Conservation (phyloP, 2,329 filamentous ascomycete species). For the Blastomyces parvus region DNA sequence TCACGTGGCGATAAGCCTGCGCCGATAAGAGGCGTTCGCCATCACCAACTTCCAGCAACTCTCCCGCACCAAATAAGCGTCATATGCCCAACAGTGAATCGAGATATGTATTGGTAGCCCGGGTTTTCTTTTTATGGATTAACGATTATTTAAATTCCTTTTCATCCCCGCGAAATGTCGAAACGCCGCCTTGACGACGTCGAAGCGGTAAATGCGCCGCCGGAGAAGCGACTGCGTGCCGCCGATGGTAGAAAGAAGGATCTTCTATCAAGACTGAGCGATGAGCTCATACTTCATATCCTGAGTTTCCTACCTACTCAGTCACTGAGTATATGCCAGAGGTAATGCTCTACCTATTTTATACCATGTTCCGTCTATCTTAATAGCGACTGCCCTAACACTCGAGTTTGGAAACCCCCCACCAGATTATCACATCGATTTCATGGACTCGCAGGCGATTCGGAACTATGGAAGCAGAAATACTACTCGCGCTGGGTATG, state of each 20-base stretch:
- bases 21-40: no score
- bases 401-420: no score
- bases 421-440: slow-evolving; percentile 57
- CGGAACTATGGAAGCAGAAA: slow-evolving; percentile 80
- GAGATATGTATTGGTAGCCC: background rate
- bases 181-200: slow-evolving; percentile 13
- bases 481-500: slow-evolving; percentile 84
- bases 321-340: slow-evolving; percentile 56
- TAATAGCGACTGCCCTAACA: no score
- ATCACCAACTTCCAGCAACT: background rate
- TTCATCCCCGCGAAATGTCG: slow-evolving; percentile 9
- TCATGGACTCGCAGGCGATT: slow-evolving; percentile 62
- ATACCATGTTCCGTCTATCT: background rate
- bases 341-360: slow-evolving; percentile 32
- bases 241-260: slow-evolving; percentile 36
- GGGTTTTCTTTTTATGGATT: background rate
- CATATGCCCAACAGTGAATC: background rate
- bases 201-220: slow-evolving; percentile 9
- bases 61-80: background rate
- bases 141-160: background rate
- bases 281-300: slow-evolving; percentile 80
- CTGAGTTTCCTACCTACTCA: slow-evolving; percentile 64
- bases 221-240: slow-evolving; percentile 12
- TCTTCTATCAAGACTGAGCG: slow-evolving; percentile 63
- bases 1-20: background rate